A percentile compares a stretch with the other conserved stretches of the same genome.
phyloP scores from a whole-genome alignment of 192 early-diverging fungal species.

The Phycomyces nitens region DNA sequence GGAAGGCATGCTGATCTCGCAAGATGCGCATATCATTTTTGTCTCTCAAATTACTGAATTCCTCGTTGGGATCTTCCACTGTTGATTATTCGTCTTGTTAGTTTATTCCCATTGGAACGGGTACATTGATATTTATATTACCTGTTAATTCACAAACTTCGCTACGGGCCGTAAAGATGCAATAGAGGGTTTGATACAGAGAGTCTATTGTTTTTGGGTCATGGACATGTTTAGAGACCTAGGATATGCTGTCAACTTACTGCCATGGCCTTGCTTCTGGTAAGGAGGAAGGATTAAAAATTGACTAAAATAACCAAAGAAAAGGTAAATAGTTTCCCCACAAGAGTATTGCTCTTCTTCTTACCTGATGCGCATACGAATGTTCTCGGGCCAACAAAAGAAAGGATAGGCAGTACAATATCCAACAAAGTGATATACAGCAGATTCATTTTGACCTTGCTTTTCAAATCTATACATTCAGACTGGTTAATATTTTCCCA shows the following conservation, averaged over 20 bases:
- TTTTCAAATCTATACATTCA: constrained; percentile 49
- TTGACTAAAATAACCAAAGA: no score
- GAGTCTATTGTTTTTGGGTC: constrained; percentile 29
- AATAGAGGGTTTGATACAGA: constrained; percentile 64
- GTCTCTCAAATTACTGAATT: constrained; percentile 83
- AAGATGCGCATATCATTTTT: constrained; percentile 73
- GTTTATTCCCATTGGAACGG: constrained; percentile 5
- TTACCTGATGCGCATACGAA: constrained; percentile 83
- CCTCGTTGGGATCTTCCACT: constrained; percentile 94
- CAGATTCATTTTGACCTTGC: constrained; percentile 35
- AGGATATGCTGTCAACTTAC: constrained; percentile 25
- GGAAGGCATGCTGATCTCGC: constrained; percentile 52
- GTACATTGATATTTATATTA: constrained; percentile 22
- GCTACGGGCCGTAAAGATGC: constrained; percentile 38
- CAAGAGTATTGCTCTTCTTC: background rate
- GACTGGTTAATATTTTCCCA: background rate
- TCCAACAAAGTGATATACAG: constrained; percentile 73
- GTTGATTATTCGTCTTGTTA: constrained; percentile 12
- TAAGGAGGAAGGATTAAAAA: constrained; percentile 91
- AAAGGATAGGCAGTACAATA: constrained; percentile 85
- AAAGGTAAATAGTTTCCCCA: no score
- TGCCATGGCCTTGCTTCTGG: constrained; percentile 80
- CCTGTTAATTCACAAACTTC: constrained; percentile 61
- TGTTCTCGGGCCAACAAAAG: constrained; percentile 75
- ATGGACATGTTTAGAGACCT: background rate